A percentile compares a stretch with the other conserved stretches of the same genome.
Conservation (phyloP, 164 flowering plant species). For the Sextonia rubra region DNA sequence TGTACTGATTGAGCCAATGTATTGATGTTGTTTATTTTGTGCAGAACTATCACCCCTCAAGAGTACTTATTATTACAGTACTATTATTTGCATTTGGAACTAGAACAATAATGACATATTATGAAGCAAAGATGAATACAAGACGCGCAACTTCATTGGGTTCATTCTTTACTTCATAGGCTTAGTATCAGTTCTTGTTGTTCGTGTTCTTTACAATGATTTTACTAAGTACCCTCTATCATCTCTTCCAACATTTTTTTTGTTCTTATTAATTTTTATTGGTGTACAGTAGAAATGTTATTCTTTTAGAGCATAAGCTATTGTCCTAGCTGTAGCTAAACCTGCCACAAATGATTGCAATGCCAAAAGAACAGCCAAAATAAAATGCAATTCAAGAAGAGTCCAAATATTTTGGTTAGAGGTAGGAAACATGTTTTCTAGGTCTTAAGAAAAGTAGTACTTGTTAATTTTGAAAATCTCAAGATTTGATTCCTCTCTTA, state of each 20-base stretch:
- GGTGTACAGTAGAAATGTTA: background rate
- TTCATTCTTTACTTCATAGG: constrained; percentile 53
- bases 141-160: constrained; percentile 43
- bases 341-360: constrained; percentile 74
- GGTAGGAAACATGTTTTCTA: background rate
- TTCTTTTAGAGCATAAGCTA: background rate
- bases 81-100: constrained; percentile 43
- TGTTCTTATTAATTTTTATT: no score
- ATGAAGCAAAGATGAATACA: constrained; percentile 40
- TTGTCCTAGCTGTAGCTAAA: background rate
- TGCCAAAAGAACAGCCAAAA: constrained; percentile 4
- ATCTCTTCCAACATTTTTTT: background rate
- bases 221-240: background rate
- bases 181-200: constrained; percentile 49
- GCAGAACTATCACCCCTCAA: constrained; percentile 36
- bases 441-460: background rate
- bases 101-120: constrained; percentile 25
- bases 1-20: background rate
- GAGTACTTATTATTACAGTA: constrained; percentile 38
- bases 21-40: background rate
- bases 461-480: background rate
- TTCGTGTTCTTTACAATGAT: constrained; percentile 29
- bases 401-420: no score
- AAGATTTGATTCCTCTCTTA: background rate
- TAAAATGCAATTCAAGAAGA: background rate